Evolutionary conservation across 73 alveolate genomes (phyloP).

Genomic region (Tetrahymena elliotti): DNA sequence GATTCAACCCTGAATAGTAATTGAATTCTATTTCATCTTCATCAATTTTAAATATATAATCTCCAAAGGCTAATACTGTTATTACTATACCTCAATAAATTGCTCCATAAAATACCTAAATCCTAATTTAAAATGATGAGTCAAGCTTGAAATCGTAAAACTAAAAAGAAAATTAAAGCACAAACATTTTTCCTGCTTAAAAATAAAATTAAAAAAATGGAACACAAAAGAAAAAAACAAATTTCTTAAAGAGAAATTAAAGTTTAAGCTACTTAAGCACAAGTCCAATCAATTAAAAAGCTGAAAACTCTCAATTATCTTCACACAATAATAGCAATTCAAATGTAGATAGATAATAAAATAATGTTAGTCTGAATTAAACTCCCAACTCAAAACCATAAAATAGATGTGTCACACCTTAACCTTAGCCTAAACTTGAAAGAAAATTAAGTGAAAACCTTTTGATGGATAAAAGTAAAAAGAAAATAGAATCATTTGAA

Average conservation of each 20-base stretch:
- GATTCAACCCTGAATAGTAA: not conserved
- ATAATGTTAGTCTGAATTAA: not conserved
- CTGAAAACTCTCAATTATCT: not conserved
- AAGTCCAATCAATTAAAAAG: not conserved
- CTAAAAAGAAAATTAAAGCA: not conserved
- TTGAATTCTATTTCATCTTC: not conserved
- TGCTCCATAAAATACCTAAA: not conserved
- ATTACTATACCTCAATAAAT: not conserved
- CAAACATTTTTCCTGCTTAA: not conserved
- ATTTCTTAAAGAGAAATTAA: not conserved
- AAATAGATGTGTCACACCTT: not conserved
- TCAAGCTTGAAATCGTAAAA: not conserved
- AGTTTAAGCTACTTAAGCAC: not conserved
- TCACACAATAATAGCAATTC: not conserved
- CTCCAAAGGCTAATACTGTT: not conserved
- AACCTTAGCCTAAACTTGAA: not conserved
- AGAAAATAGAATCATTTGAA: not conserved
- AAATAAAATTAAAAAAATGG: not conserved
- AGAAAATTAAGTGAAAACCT: not conserved
- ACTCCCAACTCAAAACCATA: not conserved
- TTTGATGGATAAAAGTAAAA: not conserved
- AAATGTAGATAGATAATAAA: not conserved
- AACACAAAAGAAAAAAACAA: not conserved
- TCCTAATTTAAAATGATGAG: not conserved
- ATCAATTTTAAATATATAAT: not conserved